A percentile compares a stretch with the other conserved stretches of the same genome.
Evolutionary conservation across 2,329 filamentous ascomycete genomes (phyloP).

Genomic region (Cordyceps tenuipes): DNA sequence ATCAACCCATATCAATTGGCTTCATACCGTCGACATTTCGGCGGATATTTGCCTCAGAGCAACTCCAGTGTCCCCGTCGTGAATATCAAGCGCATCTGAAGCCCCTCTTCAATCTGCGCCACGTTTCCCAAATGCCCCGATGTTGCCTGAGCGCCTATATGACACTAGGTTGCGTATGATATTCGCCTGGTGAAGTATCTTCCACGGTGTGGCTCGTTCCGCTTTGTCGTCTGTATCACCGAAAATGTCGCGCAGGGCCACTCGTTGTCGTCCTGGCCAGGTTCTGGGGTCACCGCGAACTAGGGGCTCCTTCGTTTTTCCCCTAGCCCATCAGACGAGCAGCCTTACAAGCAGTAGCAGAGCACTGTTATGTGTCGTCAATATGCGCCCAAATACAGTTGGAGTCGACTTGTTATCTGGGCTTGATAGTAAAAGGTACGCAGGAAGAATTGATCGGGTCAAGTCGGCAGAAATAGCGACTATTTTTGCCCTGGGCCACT

Average conservation of each 20-base stretch:
- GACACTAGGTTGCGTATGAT: neutral
- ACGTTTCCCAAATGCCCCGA: neutral
- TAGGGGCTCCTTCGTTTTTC: neutral
- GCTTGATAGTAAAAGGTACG: neutral
- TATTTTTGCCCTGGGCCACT: neutral
- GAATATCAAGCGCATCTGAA: neutral
- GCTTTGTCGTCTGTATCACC: neutral
- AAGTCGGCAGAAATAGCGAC: neutral
- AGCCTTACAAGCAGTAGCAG: neutral
- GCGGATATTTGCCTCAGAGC: neutral
- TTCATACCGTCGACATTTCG: constrained; percentile 4
- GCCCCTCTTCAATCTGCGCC: neutral
- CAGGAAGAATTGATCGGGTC: neutral
- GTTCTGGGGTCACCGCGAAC: constrained; percentile 1
- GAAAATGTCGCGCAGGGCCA: neutral
- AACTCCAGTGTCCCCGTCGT: neutral
- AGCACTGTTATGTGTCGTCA: neutral
- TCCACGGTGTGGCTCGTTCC: neutral
- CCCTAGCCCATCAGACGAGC: constrained; percentile 3
- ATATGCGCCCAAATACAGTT: neutral
- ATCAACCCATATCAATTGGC: neutral
- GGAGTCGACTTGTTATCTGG: neutral
- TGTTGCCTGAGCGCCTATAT: neutral
- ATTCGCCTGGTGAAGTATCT: neutral
- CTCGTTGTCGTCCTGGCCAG: constrained; percentile 4